Evolutionary conservation across 306 rosid genomes (phyloP).

Genomic region (Argentina anserina): DNA sequence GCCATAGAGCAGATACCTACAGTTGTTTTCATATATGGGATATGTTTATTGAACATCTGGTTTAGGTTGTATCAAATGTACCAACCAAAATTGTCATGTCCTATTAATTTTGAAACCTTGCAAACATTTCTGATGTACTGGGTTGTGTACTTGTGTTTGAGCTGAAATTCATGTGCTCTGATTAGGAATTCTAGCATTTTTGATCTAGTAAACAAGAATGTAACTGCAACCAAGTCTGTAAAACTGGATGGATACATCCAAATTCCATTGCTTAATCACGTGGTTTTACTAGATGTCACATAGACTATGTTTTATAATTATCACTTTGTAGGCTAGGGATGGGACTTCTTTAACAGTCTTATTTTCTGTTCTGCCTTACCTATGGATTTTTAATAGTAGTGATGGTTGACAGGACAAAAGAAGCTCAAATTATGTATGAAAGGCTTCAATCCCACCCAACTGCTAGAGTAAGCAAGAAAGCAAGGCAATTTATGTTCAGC

Average conservation of each 20-base stretch:
- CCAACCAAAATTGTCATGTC: neutral
- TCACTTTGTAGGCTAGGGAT: neutral
- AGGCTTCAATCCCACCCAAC: conserved; percentile 80
- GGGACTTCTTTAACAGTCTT: conserved; percentile 8
- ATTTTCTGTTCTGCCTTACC: neutral
- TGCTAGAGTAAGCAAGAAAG: conserved; percentile 70
- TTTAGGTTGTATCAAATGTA: neutral
- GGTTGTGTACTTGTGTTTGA: neutral
- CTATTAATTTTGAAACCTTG: neutral
- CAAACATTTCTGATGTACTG: neutral
- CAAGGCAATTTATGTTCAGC: conserved; percentile 69
- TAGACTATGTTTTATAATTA: neutral
- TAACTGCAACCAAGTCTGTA: neutral
- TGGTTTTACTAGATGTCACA: neutral
- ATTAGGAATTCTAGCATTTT: neutral
- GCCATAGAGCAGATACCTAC: too few species aligned
- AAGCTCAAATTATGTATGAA: conserved; percentile 80
- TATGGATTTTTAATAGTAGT: neutral
- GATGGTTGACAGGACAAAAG: conserved; percentile 51
- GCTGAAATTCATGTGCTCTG: neutral
- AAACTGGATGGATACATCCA: neutral
- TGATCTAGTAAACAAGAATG: conserved; percentile 1
- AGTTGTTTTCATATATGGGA: neutral
- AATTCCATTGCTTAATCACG: neutral
- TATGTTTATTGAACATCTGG: neutral